A percentile compares a stretch with the other conserved stretches of the same genome.
phyloP scores from a whole-genome alignment of 1,284 basidiomycete species.

The Cystobasidium slooffiae region DNA sequence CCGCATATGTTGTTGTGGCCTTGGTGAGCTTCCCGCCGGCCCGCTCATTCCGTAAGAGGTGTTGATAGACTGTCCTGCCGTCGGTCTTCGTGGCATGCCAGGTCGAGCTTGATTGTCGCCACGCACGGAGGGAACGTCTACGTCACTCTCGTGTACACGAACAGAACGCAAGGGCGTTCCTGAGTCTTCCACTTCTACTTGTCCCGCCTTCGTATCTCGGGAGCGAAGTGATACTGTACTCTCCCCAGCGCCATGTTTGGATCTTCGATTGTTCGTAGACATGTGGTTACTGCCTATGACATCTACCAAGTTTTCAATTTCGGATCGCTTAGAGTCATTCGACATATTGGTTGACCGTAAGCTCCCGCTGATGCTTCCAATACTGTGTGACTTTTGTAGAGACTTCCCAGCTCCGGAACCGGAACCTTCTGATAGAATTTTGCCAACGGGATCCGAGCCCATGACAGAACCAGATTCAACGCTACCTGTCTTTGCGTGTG shows the following conservation, averaged over 20 bases:
- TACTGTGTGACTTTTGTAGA: neutral
- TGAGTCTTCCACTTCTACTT: slow-evolving; percentile 40
- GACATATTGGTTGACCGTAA: slow-evolving; percentile 13
- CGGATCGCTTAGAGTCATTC: slow-evolving; percentile 38
- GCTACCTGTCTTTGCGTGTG: neutral
- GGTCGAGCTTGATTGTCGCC: slow-evolving; percentile 9
- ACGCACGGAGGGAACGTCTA: slow-evolving; percentile 10
- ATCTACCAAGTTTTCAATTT: slow-evolving; percentile 51
- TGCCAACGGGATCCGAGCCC: neutral
- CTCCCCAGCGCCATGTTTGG: neutral
- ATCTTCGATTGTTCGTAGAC: neutral
- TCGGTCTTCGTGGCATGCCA: slow-evolving; percentile 22
- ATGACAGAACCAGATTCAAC: neutral
- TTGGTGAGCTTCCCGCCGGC: neutral
- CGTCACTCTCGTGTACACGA: slow-evolving; percentile 34
- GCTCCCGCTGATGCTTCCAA: slow-evolving; percentile 20
- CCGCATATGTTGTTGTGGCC: neutral
- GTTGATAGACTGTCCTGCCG: neutral
- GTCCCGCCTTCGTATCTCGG: neutral
- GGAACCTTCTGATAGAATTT: slow-evolving; percentile 9
- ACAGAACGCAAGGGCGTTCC: slow-evolving; percentile 46
- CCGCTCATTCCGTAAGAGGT: slow-evolving; percentile 5
- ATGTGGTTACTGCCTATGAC: slow-evolving; percentile 45
- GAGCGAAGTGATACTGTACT: neutral
- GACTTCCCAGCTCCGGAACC: neutral